Percentiles rank a stretch among this genome's conserved stretches.
Evolutionary conservation across 768 basidiomycete genomes (phyloP).

Genomic region (Leucocoprinus birnbaumii): DNA sequence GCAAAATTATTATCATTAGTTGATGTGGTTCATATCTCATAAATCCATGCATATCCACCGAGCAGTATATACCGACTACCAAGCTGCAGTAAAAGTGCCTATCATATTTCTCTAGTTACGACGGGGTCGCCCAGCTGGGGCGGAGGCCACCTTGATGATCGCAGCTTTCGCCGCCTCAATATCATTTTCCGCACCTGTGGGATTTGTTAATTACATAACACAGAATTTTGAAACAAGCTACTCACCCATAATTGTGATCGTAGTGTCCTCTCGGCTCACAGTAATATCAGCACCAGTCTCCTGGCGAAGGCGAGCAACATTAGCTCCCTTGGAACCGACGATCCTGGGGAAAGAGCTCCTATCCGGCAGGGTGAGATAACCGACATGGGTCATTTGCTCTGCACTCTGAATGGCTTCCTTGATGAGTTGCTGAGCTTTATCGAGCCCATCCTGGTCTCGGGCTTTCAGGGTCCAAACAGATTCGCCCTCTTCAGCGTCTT

Average conservation of each 20-base stretch:
- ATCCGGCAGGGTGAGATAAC: conserved; percentile 81
- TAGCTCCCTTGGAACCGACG: conserved; percentile 89
- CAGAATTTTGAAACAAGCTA: conserved; percentile 8
- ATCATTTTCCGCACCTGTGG: conserved; percentile 62
- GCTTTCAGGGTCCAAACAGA: conserved; percentile 85
- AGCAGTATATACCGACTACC: conserved; percentile 18
- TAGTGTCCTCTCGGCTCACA: conserved; percentile 84
- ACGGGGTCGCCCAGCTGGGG: conserved; percentile 34
- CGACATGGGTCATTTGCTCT: conserved; percentile 71
- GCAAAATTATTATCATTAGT: not conserved
- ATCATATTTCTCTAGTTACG: conserved; percentile 28
- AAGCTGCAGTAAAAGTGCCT: conserved; percentile 7
- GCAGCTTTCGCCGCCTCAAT: conserved; percentile 75
- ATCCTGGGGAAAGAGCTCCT: conserved; percentile 89
- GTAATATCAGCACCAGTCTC: conserved; percentile 93
- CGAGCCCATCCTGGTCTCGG: conserved; percentile 72
- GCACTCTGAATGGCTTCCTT: conserved; percentile 72
- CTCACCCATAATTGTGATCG: conserved; percentile 85
- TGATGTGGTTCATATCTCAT: conserved; percentile 7
- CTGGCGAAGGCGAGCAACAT: conserved; percentile 80
- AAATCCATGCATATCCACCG: conserved; percentile 23
- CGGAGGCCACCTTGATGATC: conserved; percentile 58
- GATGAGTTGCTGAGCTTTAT: conserved; percentile 67
- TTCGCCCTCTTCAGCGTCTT: conserved; percentile 78
- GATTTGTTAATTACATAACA: conserved; percentile 7